Percentiles rank a stretch among this genome's conserved stretches.
These are phyloP conservation scores for Quercus glauca DNA, from an alignment of 306 rosid species.

Conservation along the genomic window DNA sequence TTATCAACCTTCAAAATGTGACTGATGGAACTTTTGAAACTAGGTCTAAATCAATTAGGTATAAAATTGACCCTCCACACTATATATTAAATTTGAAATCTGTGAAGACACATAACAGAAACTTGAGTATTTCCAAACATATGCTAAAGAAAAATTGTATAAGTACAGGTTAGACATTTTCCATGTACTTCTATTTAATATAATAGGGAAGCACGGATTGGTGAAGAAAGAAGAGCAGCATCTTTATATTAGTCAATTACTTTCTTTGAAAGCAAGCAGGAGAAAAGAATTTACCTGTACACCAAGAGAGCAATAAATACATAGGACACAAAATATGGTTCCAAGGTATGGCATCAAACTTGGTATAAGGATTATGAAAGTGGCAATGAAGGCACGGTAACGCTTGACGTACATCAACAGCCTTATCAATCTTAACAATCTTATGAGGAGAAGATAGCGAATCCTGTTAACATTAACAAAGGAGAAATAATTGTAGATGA, in stretches of 20 bases:
- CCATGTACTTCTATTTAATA: not conserved
- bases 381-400: conserved; percentile 86
- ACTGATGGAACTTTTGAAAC: not conserved
- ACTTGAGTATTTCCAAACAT: not conserved
- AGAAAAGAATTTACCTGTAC: conserved; percentile 66
- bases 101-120: not conserved
- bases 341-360: conserved; percentile 99
- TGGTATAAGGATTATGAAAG: conserved; percentile 88
- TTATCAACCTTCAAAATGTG: not conserved
- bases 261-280: conserved; percentile 6
- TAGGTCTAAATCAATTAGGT: not conserved
- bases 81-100: not conserved
- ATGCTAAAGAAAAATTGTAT: not conserved
- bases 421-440: conserved; percentile 89
- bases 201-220: not conserved
- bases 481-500: conserved; percentile 2
- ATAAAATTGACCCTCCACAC: not conserved
- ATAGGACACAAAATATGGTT: conserved; percentile 75
- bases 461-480: conserved; percentile 57
- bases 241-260: conserved; percentile 12
- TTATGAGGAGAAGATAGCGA: conserved; percentile 94
- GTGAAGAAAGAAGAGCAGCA: conserved; percentile 1
- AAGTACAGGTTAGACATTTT: not conserved
- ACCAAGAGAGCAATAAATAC: conserved; percentile 86
- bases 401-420: conserved; percentile 79